Percentiles rank a stretch among this genome's conserved stretches.
phyloP scores from a whole-genome alignment of 1,284 basidiomycete genomes.

The Rhodotorula sp. region DNA sequence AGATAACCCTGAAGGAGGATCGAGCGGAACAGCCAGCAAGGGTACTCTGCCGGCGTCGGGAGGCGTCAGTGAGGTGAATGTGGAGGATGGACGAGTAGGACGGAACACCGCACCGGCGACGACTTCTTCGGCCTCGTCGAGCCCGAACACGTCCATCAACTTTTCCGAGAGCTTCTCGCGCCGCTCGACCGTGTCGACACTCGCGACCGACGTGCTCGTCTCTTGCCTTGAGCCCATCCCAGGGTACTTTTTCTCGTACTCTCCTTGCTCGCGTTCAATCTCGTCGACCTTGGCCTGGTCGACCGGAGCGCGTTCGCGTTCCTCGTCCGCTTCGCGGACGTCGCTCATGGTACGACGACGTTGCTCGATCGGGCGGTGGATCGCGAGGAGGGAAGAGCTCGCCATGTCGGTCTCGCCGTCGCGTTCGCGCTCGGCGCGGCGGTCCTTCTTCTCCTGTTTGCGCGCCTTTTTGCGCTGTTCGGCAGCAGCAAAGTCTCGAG shows the following conservation, averaged over 20 bases:
- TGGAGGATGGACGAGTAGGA: too few species aligned
- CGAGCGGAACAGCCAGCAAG: constrained; percentile 61
- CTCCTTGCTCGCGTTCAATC: constrained; percentile 56
- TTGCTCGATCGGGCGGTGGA: constrained; percentile 71
- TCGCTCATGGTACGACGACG: constrained; percentile 3
- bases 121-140: constrained; percentile 76
- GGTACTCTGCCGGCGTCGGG: constrained; percentile 30
- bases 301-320: constrained; percentile 28
- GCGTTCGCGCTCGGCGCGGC: background rate
- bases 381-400: constrained; percentile 74
- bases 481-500: background rate
- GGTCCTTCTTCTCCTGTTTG: background rate
- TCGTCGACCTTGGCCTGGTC: constrained; percentile 50
- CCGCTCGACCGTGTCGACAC: constrained; percentile 67
- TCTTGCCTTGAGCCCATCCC: background rate
- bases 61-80: background rate
- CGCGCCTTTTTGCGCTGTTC: background rate
- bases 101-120: constrained; percentile 63
- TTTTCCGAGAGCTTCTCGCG: constrained; percentile 74
- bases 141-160: constrained; percentile 77
- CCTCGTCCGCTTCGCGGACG: background rate
- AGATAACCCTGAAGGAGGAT: constrained; percentile 87
- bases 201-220: constrained; percentile 54
- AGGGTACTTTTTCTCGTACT: constrained; percentile 53
- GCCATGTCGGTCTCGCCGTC: constrained; percentile 52